Conservation (phyloP, 176 grass and related monocot genomes). For the Tillandsia leiboldiana region DNA sequence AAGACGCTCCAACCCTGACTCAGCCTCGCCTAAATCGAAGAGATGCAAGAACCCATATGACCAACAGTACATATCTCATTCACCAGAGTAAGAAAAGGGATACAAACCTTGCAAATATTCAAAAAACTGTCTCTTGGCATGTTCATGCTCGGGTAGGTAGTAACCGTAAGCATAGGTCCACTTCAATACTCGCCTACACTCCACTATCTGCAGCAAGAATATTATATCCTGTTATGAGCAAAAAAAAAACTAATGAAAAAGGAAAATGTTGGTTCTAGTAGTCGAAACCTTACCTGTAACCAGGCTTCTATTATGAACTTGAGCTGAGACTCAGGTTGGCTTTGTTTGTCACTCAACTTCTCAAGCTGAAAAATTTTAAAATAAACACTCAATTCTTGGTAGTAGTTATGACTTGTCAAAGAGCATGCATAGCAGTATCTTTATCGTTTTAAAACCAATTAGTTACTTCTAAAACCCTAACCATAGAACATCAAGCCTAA, state of each 20-base stretch:
- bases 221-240: not conserved
- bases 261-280: not conserved
- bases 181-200: constrained; percentile 97
- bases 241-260: constrained; percentile 1
- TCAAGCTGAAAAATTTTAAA: constrained; percentile 60
- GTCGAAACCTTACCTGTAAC: constrained; percentile 52
- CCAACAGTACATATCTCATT: not conserved
- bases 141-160: constrained; percentile 90
- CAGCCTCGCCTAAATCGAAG: constrained; percentile 70
- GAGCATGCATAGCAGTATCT: not conserved
- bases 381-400: constrained; percentile 8
- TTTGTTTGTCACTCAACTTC: constrained; percentile 92
- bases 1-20: constrained; percentile 92
- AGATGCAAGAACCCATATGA: not conserved
- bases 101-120: constrained; percentile 94
- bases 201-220: constrained; percentile 71
- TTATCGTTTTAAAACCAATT: not conserved
- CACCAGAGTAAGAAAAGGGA: not conserved
- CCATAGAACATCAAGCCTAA: not conserved
- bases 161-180: constrained; percentile 98
- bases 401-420: not conserved
- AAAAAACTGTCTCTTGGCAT: constrained; percentile 92
- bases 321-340: constrained; percentile 95
- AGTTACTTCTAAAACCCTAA: not conserved
- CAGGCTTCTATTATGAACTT: constrained; percentile 99